Conservation (phyloP, 2,329 filamentous ascomycete species). For the Myotisia sp. region DNA sequence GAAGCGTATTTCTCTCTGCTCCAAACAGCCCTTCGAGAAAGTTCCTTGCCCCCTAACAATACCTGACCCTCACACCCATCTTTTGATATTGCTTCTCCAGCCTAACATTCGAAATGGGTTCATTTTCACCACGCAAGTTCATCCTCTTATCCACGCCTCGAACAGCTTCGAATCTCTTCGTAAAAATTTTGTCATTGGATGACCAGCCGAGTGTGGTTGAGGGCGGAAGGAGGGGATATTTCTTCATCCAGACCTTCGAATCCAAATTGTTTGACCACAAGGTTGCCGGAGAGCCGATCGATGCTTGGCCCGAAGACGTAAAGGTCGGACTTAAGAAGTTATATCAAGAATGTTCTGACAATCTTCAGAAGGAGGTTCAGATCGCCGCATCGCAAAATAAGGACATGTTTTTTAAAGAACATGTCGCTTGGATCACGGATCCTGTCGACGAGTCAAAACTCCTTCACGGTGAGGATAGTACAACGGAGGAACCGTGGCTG, state of each 20-base stretch:
- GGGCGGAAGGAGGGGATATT: slow-evolving; percentile 17
- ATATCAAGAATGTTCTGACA: slow-evolving; percentile 18
- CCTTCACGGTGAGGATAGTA: neutral
- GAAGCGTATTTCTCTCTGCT: no score
- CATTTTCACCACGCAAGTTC: slow-evolving; percentile 7
- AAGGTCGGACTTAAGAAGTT: slow-evolving; percentile 11
- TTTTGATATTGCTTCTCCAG: no score
- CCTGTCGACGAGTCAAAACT: slow-evolving; percentile 7
- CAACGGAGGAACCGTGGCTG: slow-evolving; percentile 5
- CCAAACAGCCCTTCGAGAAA: no score
- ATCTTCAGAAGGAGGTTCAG: slow-evolving; percentile 14
- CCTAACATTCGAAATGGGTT: no score
- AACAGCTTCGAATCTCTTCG: slow-evolving; percentile 21
- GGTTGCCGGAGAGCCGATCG: slow-evolving; percentile 10
- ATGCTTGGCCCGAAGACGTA: slow-evolving; percentile 18
- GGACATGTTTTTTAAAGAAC: slow-evolving; percentile 24
- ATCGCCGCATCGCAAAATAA: slow-evolving; percentile 16
- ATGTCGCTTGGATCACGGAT: slow-evolving; percentile 15
- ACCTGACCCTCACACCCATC: no score
- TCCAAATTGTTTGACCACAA: slow-evolving; percentile 6
- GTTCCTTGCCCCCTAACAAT: no score
- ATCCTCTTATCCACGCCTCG: slow-evolving; percentile 17
- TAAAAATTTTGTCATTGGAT: slow-evolving; percentile 18
- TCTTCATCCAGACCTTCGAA: slow-evolving; percentile 17
- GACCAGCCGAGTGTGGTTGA: slow-evolving; percentile 15